Base-by-base conservation (phyloP, 148 eudicot species). In the Fagopyrum homotropicum region DNA sequence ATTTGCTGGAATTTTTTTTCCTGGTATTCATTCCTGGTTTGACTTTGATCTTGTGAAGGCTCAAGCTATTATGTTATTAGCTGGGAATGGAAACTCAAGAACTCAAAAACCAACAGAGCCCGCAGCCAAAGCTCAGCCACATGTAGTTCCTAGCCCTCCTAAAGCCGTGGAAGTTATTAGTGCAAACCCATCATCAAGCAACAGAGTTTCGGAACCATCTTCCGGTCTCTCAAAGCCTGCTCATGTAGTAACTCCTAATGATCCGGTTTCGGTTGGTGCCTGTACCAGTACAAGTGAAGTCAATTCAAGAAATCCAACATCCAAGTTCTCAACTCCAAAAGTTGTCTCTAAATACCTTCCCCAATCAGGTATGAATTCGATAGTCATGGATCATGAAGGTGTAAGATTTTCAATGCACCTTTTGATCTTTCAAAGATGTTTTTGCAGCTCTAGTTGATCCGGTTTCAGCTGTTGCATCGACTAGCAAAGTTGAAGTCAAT, bases 31-130 rank as follows among this genome's bases (percentile, higher is more conserved):
- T 59, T 59, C 12, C 5, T 44, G 44, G 6, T 9, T 55, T 9
- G 19, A 11, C 16, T 26, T 51, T 72, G 51, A 77, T 29, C 6
- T 47, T 47, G 15, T 35, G 17, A 59, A 91, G 97, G 97, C 97
- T 82, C 93, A 91, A 77, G 97, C 91, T 12, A 91, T 91, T 48
- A 91, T 91, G 93, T 77, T 91, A 56, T 77, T 91, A 77, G 97
- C 97, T 55, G 97, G 97, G 19, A 88, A 85, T 70, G 91, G 86
- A 16, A 84, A 85, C 15, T 72, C 89, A 50, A 19, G 73, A 44
- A 79, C 46, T 66, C 71, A 43, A 43, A 66, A 66, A 9, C 17
- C 17, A 35, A 46, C 71, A 66, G 71, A 40, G 47, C 22, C 22
- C 71, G 15, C 14, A 17, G 46, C 86, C 61, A 86, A 73, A 61